Conservation (phyloP, 2,329 filamentous ascomycete species). For the Fusarium xyrophilum region DNA sequence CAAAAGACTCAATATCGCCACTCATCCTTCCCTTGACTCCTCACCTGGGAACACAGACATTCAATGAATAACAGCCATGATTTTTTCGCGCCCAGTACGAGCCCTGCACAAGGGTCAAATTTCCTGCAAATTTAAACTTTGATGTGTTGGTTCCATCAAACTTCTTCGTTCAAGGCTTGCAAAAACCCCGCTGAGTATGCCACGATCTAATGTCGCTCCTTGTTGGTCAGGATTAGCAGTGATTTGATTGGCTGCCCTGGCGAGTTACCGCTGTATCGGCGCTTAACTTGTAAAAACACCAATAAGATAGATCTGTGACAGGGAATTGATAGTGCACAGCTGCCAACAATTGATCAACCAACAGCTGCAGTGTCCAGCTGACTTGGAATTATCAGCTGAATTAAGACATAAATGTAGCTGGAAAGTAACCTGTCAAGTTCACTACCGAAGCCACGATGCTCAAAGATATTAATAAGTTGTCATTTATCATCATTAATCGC, state of each 20-base stretch:
- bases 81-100: not conserved
- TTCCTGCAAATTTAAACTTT: not conserved
- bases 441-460: not conserved
- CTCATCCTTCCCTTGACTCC: not conserved
- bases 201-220: conserved; percentile 17
- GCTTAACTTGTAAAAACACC: conserved; percentile 25
- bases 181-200: conserved; percentile 13
- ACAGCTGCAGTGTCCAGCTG: conserved; percentile 8
- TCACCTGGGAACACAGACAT: not conserved
- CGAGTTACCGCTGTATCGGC: conserved; percentile 28
- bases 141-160: not conserved
- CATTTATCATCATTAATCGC: conserved; percentile 19
- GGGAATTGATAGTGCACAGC: conserved; percentile 10
- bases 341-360: conserved; percentile 8
- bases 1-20: conserved; percentile 1
- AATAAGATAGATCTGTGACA: not conserved
- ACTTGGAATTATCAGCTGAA: conserved; percentile 6
- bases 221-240: not conserved
- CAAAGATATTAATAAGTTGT: conserved; percentile 1
- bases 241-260: conserved; percentile 19
- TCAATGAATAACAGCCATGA: not conserved
- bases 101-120: not conserved
- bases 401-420: not conserved
- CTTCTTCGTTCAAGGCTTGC: conserved; percentile 25
- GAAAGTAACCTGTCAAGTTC: not conserved